A percentile compares a stretch with the other conserved stretches of the same genome.
phyloP scores from a whole-genome alignment of 345 rosid species.

The Brassica incana region DNA sequence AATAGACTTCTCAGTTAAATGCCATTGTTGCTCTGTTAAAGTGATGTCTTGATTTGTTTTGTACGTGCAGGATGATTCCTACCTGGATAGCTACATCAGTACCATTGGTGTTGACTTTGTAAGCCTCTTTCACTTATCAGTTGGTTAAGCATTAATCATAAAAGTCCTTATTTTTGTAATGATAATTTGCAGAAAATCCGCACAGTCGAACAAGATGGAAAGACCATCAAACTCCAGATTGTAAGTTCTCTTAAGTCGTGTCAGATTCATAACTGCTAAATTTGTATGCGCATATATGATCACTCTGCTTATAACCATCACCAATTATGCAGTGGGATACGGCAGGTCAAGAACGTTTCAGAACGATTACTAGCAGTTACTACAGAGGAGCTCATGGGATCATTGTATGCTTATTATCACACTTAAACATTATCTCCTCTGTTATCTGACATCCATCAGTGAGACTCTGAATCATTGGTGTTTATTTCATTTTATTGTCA shows the following conservation, averaged over 20 bases:
- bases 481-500: conserved; percentile 24
- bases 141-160: not conserved
- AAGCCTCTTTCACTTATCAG: conserved; percentile 37
- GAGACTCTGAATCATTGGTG: not conserved
- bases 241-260: conserved; percentile 26
- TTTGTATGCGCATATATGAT: not conserved
- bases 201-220: conserved; percentile 90
- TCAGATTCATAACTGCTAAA: not conserved
- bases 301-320: not conserved
- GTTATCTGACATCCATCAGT: not conserved
- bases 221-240: conserved; percentile 53
- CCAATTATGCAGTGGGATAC: conserved; percentile 77
- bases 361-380: conserved; percentile 91
- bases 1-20: not conserved
- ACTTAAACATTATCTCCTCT: not conserved
- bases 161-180: not conserved
- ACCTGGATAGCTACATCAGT: conserved; percentile 90
- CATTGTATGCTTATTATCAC: conserved; percentile 46
- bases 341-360: conserved; percentile 93
- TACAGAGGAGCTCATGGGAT: conserved; percentile 95
- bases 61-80: conserved; percentile 76
- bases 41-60: not conserved
- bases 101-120: conserved; percentile 95
- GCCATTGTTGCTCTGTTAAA: not conserved
- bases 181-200: conserved; percentile 72